phyloP scores from a whole-genome alignment of 495 filamentous ascomycete species.

The Staphylotrichum tortipilum region DNA sequence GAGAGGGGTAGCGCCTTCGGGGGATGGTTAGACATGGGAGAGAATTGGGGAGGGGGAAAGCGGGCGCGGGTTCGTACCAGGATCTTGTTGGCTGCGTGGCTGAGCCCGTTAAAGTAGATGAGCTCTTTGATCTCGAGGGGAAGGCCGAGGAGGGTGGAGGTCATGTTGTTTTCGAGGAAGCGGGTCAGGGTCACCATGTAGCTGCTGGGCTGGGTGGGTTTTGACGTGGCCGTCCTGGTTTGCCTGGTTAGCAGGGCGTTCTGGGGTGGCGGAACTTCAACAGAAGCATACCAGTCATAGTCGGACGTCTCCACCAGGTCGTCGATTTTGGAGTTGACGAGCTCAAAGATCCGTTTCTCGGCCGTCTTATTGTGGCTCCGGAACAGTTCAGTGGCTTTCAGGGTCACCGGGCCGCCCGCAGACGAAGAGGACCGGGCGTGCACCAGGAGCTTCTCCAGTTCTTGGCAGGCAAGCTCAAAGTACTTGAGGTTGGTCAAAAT shows the following conservation, averaged over 20 bases:
- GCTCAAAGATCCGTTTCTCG: slow-evolving; percentile 94
- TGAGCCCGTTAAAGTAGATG: slow-evolving; percentile 94
- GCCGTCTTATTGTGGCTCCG: slow-evolving; percentile 86
- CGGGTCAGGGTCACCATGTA: slow-evolving; percentile 91
- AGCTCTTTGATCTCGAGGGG: slow-evolving; percentile 93
- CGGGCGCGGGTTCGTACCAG: slow-evolving; percentile 42
- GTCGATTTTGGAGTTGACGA: slow-evolving; percentile 98
- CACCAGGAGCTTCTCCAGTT: slow-evolving; percentile 76
- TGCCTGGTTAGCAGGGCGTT: not conserved
- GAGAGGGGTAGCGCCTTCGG: slow-evolving; percentile 69
- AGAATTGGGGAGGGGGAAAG: too few species aligned
- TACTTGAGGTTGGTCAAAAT: slow-evolving; percentile 97
- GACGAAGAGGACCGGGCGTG: slow-evolving; percentile 70
- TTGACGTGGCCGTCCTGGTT: slow-evolving; percentile 51
- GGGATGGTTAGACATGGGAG: too few species aligned
- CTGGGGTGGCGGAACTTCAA: too few species aligned
- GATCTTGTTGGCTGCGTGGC: slow-evolving; percentile 80
- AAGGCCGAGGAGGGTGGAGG: slow-evolving; percentile 78
- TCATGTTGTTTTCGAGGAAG: slow-evolving; percentile 96
- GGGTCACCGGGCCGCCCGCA: slow-evolving; percentile 60
- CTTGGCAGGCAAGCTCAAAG: slow-evolving; percentile 84
- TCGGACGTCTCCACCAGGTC: slow-evolving; percentile 94
- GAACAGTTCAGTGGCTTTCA: slow-evolving; percentile 80
- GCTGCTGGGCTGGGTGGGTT: slow-evolving; percentile 63
- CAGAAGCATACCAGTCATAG: slow-evolving; percentile 67